A percentile compares a stretch with the other conserved stretches of the same genome.
phyloP scores from a whole-genome alignment of 2,329 filamentous ascomycete genomes.

The Oidium heveae region DNA sequence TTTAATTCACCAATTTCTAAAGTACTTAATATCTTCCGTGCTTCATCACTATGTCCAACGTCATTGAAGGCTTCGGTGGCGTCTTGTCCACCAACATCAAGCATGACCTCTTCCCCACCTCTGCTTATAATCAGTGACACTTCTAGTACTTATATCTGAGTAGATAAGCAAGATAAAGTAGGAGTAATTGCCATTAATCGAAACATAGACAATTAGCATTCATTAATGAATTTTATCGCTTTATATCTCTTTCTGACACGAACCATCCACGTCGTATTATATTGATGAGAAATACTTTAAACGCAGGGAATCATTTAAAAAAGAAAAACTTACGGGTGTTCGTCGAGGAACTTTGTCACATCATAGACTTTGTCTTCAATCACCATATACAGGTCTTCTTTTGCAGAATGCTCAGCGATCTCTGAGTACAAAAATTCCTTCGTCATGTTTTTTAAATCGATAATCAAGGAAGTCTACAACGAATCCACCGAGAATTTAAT shows the following conservation, averaged over 20 bases:
- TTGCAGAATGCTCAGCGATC: conserved; percentile 63
- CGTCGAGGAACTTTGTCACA: conserved; percentile 67
- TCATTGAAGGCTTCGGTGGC: conserved; percentile 97
- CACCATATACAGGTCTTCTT: conserved; percentile 81
- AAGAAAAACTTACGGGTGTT: conserved; percentile 51
- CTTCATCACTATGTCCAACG: conserved; percentile 96
- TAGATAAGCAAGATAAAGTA: neutral
- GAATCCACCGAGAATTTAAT: too few relatives aligned
- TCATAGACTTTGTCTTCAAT: conserved; percentile 97
- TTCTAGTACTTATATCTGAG: neutral
- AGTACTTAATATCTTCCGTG: conserved; percentile 69
- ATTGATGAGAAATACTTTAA: neutral
- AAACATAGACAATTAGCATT: neutral
- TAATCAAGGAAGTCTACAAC: too few relatives aligned
- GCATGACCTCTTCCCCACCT: conserved; percentile 91
- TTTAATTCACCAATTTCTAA: conserved; percentile 55
- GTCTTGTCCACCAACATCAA: conserved; percentile 90
- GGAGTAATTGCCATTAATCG: neutral
- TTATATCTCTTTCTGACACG: neutral
- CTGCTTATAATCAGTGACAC: conserved; percentile 20
- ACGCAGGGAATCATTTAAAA: neutral
- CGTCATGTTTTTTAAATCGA: neutral
- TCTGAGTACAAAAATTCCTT: conserved; percentile 53
- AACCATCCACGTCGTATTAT: neutral
- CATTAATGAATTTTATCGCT: neutral